Percentiles rank a stretch among this genome's conserved stretches.
Conservation (phyloP, 1,139 yeast species). For the Blastobotrys persicus region DNA sequence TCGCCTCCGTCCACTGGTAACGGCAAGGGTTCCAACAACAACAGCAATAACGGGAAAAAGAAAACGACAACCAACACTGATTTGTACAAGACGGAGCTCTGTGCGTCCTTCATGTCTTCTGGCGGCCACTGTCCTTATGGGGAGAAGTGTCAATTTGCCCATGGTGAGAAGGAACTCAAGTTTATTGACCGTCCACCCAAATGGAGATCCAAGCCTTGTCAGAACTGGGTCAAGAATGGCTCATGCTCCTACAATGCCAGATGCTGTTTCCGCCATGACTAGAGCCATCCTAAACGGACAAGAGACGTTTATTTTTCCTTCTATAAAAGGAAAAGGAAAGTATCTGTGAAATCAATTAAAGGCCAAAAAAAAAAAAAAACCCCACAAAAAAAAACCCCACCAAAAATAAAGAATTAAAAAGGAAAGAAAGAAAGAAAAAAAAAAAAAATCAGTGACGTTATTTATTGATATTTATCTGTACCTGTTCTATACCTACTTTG, state of each 20-base stretch:
- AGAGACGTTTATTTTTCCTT: no score
- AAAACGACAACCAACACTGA: slow-evolving; percentile 56
- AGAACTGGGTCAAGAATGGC: slow-evolving; percentile 81
- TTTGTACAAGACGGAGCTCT: slow-evolving; percentile 85
- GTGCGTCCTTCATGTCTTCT: slow-evolving; percentile 71
- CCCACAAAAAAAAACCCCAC: not conserved
- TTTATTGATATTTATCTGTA: not conserved
- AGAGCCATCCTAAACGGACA: not conserved
- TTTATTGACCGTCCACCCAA: slow-evolving; percentile 71
- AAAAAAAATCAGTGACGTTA: slow-evolving; percentile 4
- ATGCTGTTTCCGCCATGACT: slow-evolving; percentile 80
- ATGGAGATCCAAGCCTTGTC: slow-evolving; percentile 90
- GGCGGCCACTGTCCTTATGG: slow-evolving; percentile 82
- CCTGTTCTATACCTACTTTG: not conserved
- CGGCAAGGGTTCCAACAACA: slow-evolving; percentile 8
- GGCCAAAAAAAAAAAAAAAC: not conserved
- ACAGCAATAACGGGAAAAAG: slow-evolving; percentile 27
- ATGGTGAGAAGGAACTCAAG: slow-evolving; percentile 77
- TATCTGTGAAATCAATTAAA: not conserved
- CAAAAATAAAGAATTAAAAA: not conserved
- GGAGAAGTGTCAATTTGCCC: slow-evolving; percentile 91
- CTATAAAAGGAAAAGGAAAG: no score
- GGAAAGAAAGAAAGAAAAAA: not conserved
- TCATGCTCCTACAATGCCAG: slow-evolving; percentile 85
- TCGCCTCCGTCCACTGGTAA: slow-evolving; percentile 10